Conservation (phyloP, 2,329 filamentous ascomycete species). For the Bisporella sp. region DNA sequence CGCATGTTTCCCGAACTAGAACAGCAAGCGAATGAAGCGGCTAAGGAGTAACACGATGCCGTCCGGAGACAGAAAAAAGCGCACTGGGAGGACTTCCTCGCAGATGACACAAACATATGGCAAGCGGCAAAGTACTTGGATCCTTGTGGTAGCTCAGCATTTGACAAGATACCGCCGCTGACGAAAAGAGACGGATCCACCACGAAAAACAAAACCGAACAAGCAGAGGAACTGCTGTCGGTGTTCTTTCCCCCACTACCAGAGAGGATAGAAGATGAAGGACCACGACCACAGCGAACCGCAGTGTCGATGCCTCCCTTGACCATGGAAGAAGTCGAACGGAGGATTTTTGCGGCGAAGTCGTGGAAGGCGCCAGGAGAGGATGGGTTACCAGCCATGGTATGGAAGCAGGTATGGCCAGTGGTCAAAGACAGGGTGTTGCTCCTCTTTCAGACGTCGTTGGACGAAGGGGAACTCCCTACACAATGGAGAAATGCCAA, state of each 20-base stretch:
- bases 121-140: conserved; percentile 25
- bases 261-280: conserved; percentile 5
- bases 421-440: no score
- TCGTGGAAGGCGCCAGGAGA: no score
- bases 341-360: no score
- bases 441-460: no score
- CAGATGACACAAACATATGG: conserved; percentile 24
- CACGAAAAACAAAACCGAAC: conserved; percentile 5
- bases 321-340: no score
- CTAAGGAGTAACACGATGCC: conserved; percentile 14
- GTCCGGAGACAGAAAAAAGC: conserved; percentile 20
- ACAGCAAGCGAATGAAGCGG: conserved; percentile 12
- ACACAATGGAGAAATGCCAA: no score
- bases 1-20: conserved; percentile 10
- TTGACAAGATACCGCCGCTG: conserved; percentile 20
- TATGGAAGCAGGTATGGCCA: no score
- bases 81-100: conserved; percentile 24
- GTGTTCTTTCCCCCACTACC: conserved; percentile 11
- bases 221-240: conserved; percentile 7
- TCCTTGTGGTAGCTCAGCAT: conserved; percentile 13
- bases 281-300: background rate
- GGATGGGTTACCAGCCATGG: no score
- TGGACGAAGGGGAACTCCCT: no score
- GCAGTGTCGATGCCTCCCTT: no score
- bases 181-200: conserved; percentile 10